Conservation (phyloP, 768 basidiomycete genomes). For the Rhodosporidiobolus odoratus region DNA sequence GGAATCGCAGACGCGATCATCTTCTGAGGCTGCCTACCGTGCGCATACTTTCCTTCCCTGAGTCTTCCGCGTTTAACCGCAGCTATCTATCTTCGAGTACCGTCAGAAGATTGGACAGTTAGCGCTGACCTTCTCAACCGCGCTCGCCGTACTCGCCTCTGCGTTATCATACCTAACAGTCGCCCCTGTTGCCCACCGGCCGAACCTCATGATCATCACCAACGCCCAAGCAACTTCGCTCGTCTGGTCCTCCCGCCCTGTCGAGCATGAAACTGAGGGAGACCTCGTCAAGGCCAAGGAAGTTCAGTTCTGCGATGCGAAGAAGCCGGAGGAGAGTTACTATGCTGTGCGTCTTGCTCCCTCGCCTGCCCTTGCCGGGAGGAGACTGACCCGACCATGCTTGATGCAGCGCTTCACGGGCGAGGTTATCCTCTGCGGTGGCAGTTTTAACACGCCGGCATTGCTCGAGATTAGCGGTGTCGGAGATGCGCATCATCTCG, state of each 20-base stretch:
- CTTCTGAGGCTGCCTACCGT: constrained; percentile 24
- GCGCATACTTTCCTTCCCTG: neutral
- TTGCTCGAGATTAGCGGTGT: constrained; percentile 35
- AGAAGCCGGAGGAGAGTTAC: neutral
- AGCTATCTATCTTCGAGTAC: neutral
- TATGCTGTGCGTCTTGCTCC: neutral
- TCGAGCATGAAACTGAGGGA: neutral
- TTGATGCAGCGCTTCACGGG: neutral
- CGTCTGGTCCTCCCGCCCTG: neutral
- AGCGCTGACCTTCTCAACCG: no score
- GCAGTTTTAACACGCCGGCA: constrained; percentile 25
- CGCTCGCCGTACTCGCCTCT: no score
- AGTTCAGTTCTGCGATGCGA: constrained; percentile 16
- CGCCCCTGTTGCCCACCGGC: neutral
- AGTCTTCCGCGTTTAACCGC: neutral
- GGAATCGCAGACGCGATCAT: neutral
- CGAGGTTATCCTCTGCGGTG: constrained; percentile 42
- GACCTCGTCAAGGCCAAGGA: constrained; percentile 5
- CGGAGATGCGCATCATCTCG: constrained; percentile 13
- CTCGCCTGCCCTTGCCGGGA: neutral
- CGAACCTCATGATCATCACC: constrained; percentile 49
- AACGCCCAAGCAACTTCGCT: constrained; percentile 46
- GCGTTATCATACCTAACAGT: no score
- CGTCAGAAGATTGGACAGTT: fast-evolving
- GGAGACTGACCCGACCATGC: neutral